phyloP scores from a whole-genome alignment of 306 rosid genomes.

The Pterocarpus macrocarpus region DNA sequence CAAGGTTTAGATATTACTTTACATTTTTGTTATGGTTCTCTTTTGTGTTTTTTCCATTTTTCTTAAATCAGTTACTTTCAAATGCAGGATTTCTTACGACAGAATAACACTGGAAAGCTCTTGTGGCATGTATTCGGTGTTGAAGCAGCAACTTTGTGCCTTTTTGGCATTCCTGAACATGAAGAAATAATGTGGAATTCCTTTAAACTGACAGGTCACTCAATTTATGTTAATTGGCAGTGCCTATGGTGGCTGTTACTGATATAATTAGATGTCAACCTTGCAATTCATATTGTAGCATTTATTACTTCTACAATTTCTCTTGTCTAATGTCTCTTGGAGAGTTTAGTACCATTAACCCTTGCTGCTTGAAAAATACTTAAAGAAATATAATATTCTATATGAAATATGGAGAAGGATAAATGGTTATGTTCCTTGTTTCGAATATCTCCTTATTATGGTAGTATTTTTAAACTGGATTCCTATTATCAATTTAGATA shows the following conservation, averaged over 20 bases:
- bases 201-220: slow-evolving; percentile 79
- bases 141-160: slow-evolving; percentile 83
- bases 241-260: slow-evolving; percentile 30
- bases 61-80: slow-evolving; percentile 12
- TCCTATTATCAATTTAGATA: slow-evolving; percentile 12
- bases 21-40: slow-evolving; percentile 23
- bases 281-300: slow-evolving; percentile 5
- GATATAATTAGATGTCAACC: slow-evolving; percentile 14
- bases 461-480: slow-evolving; percentile 36
- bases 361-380: slow-evolving; percentile 8
- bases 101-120: slow-evolving; percentile 93
- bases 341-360: neutral
- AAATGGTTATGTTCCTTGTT: slow-evolving; percentile 19
- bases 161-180: slow-evolving; percentile 84
- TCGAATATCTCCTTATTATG: slow-evolving; percentile 1
- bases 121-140: slow-evolving; percentile 90
- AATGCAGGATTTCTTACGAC: slow-evolving; percentile 87
- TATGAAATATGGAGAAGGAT: neutral
- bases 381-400: slow-evolving; percentile 5
- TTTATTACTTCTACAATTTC: slow-evolving; percentile 15
- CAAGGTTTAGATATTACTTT: slow-evolving; percentile 61
- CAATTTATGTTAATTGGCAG: slow-evolving; percentile 29
- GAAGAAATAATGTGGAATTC: slow-evolving; percentile 94
- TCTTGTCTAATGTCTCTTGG: slow-evolving; percentile 23
- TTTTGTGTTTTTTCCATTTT: neutral